phyloP scores from a whole-genome alignment of 2,329 filamentous ascomycete genomes.

The Aspergillus terreus region DNA sequence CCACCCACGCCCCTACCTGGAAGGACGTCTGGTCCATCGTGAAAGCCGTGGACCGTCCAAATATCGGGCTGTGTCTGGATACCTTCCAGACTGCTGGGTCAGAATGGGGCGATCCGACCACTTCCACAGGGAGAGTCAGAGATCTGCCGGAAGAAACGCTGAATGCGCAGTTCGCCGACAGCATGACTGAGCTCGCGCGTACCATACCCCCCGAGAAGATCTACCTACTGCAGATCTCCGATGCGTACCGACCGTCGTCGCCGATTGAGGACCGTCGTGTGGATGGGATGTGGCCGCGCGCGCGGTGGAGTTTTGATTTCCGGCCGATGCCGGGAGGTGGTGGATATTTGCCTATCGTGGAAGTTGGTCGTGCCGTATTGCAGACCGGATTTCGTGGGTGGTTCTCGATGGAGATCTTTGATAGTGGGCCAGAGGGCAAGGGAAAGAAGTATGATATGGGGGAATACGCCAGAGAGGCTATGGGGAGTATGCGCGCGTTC shows the following conservation, averaged over 20 bases:
- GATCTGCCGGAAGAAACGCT: constrained; percentile 45
- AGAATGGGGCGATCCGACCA: constrained; percentile 71
- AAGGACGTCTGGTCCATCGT: constrained; percentile 68
- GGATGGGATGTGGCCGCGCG: constrained; percentile 57
- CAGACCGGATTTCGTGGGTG: constrained; percentile 64
- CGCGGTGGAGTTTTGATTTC: constrained; percentile 68
- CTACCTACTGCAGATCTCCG: constrained; percentile 69
- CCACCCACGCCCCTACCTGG: constrained; percentile 66
- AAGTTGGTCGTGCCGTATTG: constrained; percentile 63
- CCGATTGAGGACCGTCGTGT: constrained; percentile 54
- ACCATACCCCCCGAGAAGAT: constrained; percentile 67
- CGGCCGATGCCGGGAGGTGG: constrained; percentile 66
- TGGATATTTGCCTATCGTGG: constrained; percentile 66
- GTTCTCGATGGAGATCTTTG: constrained; percentile 69
- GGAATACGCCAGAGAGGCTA: constrained; percentile 50
- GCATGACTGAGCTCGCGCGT: constrained; percentile 53
- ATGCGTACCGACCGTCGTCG: constrained; percentile 62
- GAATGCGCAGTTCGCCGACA: constrained; percentile 49
- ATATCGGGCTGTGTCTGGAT: constrained; percentile 72
- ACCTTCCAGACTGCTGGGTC: constrained; percentile 72
- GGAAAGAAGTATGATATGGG: constrained; percentile 49
- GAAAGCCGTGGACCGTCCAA: constrained; percentile 56
- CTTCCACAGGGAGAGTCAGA: constrained; percentile 56
- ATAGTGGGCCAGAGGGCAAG: constrained; percentile 54
- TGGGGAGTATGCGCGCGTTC: constrained; percentile 46